Evolutionary conservation across 1,139 yeast species (phyloP).

Genomic region (Pneumocystis sp.): DNA sequence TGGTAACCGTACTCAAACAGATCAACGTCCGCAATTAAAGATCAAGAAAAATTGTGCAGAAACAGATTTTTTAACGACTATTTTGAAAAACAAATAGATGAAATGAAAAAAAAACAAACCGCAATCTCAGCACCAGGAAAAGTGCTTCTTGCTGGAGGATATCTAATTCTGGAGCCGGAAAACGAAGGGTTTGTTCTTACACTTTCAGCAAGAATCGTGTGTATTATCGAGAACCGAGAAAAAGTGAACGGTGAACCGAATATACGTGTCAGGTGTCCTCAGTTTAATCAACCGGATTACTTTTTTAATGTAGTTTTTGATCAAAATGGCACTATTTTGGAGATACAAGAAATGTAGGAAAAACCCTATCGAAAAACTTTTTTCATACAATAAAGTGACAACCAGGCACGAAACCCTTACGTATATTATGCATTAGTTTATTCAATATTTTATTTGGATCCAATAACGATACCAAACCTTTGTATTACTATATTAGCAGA

Average conservation of each 20-base stretch:
- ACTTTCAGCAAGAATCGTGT: slow-evolving; percentile 60
- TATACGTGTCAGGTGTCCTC: neutral
- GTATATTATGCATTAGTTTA: slow-evolving; percentile 46
- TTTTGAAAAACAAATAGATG: neutral
- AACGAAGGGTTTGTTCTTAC: slow-evolving; percentile 76
- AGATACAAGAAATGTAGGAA: slow-evolving; percentile 3
- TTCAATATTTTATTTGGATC: slow-evolving; percentile 35
- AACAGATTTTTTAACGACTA: neutral
- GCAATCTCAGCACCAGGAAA: slow-evolving; percentile 79
- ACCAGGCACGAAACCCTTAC: slow-evolving; percentile 48
- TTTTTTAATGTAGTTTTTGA: neutral
- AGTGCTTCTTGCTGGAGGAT: slow-evolving; percentile 88
- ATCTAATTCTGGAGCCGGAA: slow-evolving; percentile 64
- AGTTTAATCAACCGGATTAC: neutral
- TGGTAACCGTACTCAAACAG: neutral
- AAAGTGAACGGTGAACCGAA: neutral
- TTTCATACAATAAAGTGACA: slow-evolving; percentile 6
- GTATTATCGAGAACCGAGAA: neutral
- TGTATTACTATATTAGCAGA: slow-evolving; percentile 62
- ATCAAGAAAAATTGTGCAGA: neutral
- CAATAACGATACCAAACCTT: slow-evolving; percentile 23
- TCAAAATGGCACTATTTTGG: neutral
- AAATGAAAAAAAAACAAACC: neutral
- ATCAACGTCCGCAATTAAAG: neutral
- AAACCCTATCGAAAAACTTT: slow-evolving; percentile 6